A percentile compares a stretch with the other conserved stretches of the same genome.
Conservation (phyloP, 106 monocot genomes). For the Dendrobium officinale region DNA sequence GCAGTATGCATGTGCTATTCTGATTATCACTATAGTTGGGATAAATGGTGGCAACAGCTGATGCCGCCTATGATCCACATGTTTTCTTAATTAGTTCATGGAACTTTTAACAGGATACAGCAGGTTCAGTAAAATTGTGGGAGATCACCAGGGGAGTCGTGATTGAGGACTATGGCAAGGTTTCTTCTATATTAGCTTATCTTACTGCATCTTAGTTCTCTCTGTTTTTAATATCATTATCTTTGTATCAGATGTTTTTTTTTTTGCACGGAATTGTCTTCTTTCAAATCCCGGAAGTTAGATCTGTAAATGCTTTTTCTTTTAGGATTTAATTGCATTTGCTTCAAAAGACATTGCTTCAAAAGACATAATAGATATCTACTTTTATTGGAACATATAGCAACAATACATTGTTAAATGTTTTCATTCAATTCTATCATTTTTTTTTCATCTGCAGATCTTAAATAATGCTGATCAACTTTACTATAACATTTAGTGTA, state of each 20-base stretch:
- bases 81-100: background rate
- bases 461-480: no score
- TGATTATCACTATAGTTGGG: background rate
- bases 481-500: no score
- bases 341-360: background rate
- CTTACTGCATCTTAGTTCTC: background rate
- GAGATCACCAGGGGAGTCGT: slow-evolving; percentile 86
- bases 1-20: background rate
- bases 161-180: slow-evolving; percentile 89
- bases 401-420: background rate
- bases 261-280: background rate
- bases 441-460: no score
- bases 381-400: background rate
- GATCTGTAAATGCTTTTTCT: background rate
- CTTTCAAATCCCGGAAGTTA: background rate
- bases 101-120: slow-evolving; percentile 50
- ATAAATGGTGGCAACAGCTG: background rate
- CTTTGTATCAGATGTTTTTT: background rate
- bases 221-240: background rate
- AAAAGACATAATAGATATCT: background rate
- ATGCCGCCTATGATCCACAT: slow-evolving; percentile 1
- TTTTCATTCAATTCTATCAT: background rate
- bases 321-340: background rate
- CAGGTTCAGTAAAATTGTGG: slow-evolving; percentile 88
- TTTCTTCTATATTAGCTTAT: slow-evolving; percentile 20